Conservation (phyloP, 73 alveolate species). For the Loxodes magnus region DNA sequence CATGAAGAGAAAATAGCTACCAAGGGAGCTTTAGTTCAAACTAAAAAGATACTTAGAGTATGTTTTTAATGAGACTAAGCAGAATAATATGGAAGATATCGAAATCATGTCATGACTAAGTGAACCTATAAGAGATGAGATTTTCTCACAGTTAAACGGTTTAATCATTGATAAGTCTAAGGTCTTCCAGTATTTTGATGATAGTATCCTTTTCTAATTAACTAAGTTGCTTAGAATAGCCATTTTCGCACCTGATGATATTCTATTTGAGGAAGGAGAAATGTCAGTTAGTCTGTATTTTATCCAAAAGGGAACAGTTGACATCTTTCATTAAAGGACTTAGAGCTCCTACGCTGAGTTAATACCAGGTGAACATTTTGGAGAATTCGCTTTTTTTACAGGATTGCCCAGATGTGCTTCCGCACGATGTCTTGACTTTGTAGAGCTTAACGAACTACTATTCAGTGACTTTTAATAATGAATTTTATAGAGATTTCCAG, state of each 20-base stretch:
- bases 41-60: constrained; percentile 32
- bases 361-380: constrained; percentile 16
- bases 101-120: constrained; percentile 32
- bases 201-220: constrained; percentile 26
- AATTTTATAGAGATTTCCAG: no score
- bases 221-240: constrained; percentile 55
- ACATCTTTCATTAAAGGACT: constrained; percentile 23
- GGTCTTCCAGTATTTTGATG: constrained; percentile 20
- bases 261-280: constrained; percentile 76
- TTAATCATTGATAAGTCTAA: constrained; percentile 17
- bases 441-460: no score
- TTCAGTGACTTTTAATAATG: no score
- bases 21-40: constrained; percentile 25
- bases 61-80: constrained; percentile 29
- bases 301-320: constrained; percentile 66
- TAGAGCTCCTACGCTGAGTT: constrained; percentile 8
- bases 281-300: constrained; percentile 52
- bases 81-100: constrained; percentile 33
- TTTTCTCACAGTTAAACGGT: constrained; percentile 34
- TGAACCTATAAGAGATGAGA: constrained; percentile 32
- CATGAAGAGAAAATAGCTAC: constrained; percentile 23
- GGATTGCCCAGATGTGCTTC: constrained; percentile 36
- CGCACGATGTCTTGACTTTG: constrained; percentile 27
- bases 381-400: constrained; percentile 44
- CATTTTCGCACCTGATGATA: constrained; percentile 65